These are phyloP conservation scores for Xylariaceae sp. DNA, from an alignment of 2,329 filamentous ascomycete genomes.

Conservation along the genomic window DNA sequence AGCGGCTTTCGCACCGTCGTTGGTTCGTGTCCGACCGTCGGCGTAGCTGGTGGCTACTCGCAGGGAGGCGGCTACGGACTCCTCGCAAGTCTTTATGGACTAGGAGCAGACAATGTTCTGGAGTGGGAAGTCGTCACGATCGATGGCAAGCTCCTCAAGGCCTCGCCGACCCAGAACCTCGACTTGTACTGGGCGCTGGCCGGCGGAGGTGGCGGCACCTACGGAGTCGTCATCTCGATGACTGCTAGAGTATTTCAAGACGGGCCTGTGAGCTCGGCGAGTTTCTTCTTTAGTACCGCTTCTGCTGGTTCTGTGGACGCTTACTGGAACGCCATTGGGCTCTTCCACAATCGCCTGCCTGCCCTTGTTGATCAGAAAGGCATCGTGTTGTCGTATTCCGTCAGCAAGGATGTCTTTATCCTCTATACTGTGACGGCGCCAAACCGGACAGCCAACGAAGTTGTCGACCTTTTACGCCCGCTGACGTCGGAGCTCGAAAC, in stretches of 20 bases:
- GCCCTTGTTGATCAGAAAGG: neutral
- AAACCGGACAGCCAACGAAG: slow-evolving; percentile 1
- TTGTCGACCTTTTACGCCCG: neutral
- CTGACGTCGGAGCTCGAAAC: neutral
- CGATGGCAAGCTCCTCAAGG: neutral
- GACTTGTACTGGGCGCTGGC: neutral
- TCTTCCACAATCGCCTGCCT: neutral
- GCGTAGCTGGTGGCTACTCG: neutral
- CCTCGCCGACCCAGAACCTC: neutral
- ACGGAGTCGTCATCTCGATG: neutral
- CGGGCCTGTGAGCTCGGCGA: neutral
- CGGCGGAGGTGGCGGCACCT: neutral
- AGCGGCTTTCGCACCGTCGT: neutral
- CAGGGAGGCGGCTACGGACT: neutral
- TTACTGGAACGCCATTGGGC: neutral
- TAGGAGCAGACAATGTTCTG: neutral
- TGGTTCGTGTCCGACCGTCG: neutral
- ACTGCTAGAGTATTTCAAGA: neutral
- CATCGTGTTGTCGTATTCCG: slow-evolving; percentile 2
- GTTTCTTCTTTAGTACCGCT: neutral
- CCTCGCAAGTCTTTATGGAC: neutral
- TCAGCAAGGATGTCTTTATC: slow-evolving; percentile 7
- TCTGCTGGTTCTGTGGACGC: neutral
- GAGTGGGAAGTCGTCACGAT: neutral
- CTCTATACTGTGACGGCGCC: slow-evolving; percentile 10